Base-by-base conservation (phyloP, 441 rosid species). In the Breynia disticha region DNA sequence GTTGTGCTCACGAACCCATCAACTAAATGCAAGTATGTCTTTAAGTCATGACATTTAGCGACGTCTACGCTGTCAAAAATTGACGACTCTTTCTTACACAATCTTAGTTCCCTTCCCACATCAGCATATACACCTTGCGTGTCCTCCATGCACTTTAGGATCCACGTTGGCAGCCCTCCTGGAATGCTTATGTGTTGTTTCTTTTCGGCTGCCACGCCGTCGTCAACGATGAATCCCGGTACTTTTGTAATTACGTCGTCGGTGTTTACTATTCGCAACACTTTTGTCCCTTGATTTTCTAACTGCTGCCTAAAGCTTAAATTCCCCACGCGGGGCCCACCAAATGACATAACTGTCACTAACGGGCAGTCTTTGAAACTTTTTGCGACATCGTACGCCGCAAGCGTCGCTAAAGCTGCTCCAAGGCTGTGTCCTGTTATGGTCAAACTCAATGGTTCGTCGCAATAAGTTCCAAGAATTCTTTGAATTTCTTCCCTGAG, bases 321-420 rank as follows among this genome's bases (percentile, higher is more conserved):
- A 75, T 87, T 82, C 15, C 93, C 87, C 11, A 87, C 90, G 8
- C 90, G 87, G 9, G 96, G 96, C 37, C 93, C 84, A n/a, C 93
- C 90, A 55, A 84, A 87, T 0, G 93, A 87, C 22, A 87, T 62
- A 12, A 87, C 90, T 5, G 96, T 82, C n/a, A 84, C 87, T 57
- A 79, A 55, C 1, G 90, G 86, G 38, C 72, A 68, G 5, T 55
- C 51, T 46, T 61, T 65, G 56, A 87, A 84, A 5, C 74, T 73
- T 22, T 80, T 70, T 32, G 69, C 79, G 55, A 87, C 69, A 63
- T 82, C 96, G 37, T 79, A 78, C 1, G 94, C 94, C 0, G 87
- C 65, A 11, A 87, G 69, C 1, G 74, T 87, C 3, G 90, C 86
- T n/a, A 83, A 68, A 16, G 86, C 86, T 0, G 86, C 90, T 0